A percentile compares a stretch with the other conserved stretches of the same genome.
phyloP scores from a whole-genome alignment of 202 grass and related monocot species.

The Schoenoplectus tabernaemontani region DNA sequence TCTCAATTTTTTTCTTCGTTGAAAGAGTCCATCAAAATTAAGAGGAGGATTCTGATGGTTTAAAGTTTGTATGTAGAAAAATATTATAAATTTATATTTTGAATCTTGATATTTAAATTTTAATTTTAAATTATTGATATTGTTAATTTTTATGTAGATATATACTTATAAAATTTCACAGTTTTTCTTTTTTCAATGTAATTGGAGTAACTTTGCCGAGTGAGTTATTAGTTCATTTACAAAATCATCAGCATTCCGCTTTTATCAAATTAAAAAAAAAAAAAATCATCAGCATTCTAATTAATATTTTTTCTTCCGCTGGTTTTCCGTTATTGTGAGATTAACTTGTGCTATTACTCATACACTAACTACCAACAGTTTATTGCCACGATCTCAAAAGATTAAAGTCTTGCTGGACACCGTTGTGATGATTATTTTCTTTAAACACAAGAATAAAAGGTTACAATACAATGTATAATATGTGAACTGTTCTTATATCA shows the following conservation, averaged over 20 bases:
- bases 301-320: background rate
- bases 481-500: background rate
- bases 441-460: background rate
- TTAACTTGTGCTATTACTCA: background rate
- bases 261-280: no score
- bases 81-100: no score
- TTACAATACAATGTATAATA: background rate
- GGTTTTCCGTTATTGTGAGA: background rate
- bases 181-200: background rate
- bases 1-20: no score
- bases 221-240: no score
- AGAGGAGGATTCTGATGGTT: no score
- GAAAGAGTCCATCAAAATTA: background rate
- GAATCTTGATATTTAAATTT: no score
- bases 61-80: no score
- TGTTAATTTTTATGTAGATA: no score
- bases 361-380: background rate
- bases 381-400: background rate
- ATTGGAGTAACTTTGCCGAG: background rate
- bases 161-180: no score
- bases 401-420: background rate
- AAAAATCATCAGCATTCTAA: background rate
- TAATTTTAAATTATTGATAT: no score
- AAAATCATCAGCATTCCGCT: no score
- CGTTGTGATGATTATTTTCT: background rate